Conservation (phyloP, 1,139 yeast species). For the Geotrichum citri-aurantii region DNA sequence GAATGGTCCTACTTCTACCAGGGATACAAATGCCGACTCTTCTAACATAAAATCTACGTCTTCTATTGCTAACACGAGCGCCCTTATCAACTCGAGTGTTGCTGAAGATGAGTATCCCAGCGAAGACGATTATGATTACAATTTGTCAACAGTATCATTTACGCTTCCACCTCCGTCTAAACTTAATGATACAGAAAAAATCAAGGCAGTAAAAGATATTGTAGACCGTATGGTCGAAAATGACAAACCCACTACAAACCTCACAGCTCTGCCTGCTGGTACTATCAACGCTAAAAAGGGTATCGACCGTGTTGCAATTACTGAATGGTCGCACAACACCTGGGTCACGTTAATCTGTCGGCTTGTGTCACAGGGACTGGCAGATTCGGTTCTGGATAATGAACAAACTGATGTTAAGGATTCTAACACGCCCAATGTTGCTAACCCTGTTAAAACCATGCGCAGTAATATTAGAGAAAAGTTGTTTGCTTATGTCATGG, state of each 20-base stretch:
- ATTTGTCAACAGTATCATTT: slow-evolving; percentile 38
- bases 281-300: slow-evolving; percentile 29
- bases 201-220: slow-evolving; percentile 26
- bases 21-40: neutral
- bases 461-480: slow-evolving; percentile 61
- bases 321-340: slow-evolving; percentile 61
- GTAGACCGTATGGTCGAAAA: slow-evolving; percentile 31
- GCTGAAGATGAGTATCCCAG: slow-evolving; percentile 27
- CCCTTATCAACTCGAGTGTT: slow-evolving; percentile 10
- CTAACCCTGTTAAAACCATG: slow-evolving; percentile 7
- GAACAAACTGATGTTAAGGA: neutral
- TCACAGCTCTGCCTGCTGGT: slow-evolving; percentile 17
- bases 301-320: slow-evolving; percentile 32
- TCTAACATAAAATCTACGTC: neutral
- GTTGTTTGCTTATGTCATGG: slow-evolving; percentile 66
- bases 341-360: slow-evolving; percentile 77
- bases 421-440: neutral
- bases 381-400: slow-evolving; percentile 13
- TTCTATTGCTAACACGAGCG: neutral
- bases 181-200: slow-evolving; percentile 25
- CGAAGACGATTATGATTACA: slow-evolving; percentile 8
- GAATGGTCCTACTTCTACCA: neutral
- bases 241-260: slow-evolving; percentile 20
- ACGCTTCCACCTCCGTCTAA: slow-evolving; percentile 52
- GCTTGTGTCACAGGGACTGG: slow-evolving; percentile 74